These are phyloP conservation scores for Fraxinus anomala DNA, from an alignment of 257 asterid species.

Conservation along the genomic window DNA sequence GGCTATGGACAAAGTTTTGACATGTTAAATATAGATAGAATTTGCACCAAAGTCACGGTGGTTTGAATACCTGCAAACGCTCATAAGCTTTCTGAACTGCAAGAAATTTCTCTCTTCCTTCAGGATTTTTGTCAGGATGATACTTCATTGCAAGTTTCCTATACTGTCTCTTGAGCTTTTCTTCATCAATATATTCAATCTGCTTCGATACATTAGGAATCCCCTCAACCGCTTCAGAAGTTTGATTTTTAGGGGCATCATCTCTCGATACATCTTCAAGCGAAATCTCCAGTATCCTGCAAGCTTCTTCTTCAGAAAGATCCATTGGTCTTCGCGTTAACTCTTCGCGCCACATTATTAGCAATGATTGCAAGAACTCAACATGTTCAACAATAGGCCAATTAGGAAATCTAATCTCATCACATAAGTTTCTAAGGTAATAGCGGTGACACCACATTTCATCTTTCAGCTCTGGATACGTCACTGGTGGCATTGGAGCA, in stretches of 20 bases:
- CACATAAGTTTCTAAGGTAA: conserved; percentile 89
- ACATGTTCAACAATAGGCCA: conserved; percentile 99
- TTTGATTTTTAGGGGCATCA: conserved; percentile 61
- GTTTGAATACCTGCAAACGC: conserved; percentile 78
- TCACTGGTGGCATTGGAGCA: conserved; percentile 99
- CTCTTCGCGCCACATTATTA: conserved; percentile 99
- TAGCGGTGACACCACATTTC: conserved; percentile 99
- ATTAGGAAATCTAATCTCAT: conserved; percentile 92
- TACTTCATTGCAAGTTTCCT: conserved; percentile 97
- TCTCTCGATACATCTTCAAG: conserved; percentile 89
- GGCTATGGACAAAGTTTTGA: background rate
- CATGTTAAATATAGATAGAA: conserved; percentile 18
- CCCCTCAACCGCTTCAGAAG: conserved; percentile 47
- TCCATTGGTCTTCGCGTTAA: conserved; percentile 98
- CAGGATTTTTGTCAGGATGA: conserved; percentile 98
- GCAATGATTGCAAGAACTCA: conserved; percentile 92
- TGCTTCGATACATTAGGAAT: conserved; percentile 65
- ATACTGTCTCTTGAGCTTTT: conserved; percentile 95
- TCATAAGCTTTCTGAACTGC: conserved; percentile 99
- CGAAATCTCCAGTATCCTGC: conserved; percentile 89
- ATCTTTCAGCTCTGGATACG: conserved; percentile 94
- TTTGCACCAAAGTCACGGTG: conserved; percentile 23
- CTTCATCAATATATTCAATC: conserved; percentile 93
- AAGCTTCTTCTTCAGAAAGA: conserved; percentile 98
- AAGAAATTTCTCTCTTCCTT: conserved; percentile 94